These are phyloP conservation scores for Claviceps monticola DNA, from an alignment of 2,329 filamentous ascomycete genomes.

Conservation along the genomic window DNA sequence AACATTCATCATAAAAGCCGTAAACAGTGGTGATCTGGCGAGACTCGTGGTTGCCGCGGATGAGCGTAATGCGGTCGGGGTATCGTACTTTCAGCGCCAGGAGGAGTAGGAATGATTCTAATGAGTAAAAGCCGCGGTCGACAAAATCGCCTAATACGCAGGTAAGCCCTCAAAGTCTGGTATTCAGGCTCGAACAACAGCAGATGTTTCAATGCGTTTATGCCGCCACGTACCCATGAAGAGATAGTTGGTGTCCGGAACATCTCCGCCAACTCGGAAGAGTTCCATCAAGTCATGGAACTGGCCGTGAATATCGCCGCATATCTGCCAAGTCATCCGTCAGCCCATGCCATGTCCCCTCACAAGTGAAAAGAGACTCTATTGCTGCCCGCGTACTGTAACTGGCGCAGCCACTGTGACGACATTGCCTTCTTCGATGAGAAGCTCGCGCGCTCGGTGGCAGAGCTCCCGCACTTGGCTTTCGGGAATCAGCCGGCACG, in stretches of 20 bases:
- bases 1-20: conserved; percentile 94
- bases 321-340: conserved; percentile 49
- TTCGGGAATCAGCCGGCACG: conserved; percentile 92
- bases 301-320: conserved; percentile 92
- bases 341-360: too few relatives aligned
- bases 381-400: conserved; percentile 43
- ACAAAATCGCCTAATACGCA: conserved; percentile 68
- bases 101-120: conserved; percentile 91
- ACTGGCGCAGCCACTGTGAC: conserved; percentile 91
- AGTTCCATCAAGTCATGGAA: conserved; percentile 97
- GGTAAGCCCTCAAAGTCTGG: not conserved
- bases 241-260: conserved; percentile 89
- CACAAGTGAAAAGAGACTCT: not conserved
- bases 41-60: conserved; percentile 90
- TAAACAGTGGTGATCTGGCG: conserved; percentile 96
- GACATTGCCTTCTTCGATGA: conserved; percentile 96
- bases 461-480: conserved; percentile 90
- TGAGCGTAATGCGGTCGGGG: conserved; percentile 90
- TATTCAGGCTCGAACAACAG: not conserved
- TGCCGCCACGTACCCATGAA: conserved; percentile 63
- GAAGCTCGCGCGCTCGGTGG: conserved; percentile 87
- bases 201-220: too few relatives aligned
- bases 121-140: conserved; percentile 93
- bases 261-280: conserved; percentile 83
- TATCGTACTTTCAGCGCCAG: conserved; percentile 95